Conservation (phyloP, 345 rosid species). For the Brassica rapa region DNA sequence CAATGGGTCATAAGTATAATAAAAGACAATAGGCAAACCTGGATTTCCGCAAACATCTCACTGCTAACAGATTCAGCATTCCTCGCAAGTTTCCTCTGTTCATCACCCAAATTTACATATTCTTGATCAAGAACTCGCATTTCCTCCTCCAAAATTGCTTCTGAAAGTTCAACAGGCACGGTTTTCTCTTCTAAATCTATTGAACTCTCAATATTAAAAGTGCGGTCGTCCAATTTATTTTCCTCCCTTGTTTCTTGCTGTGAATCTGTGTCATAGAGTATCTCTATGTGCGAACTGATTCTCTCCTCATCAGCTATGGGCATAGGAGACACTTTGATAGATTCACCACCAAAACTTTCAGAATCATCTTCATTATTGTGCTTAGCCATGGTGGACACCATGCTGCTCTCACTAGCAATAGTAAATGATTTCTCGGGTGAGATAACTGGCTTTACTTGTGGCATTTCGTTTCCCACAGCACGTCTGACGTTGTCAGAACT, state of each 20-base stretch:
- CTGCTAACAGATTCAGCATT: conserved; percentile 92
- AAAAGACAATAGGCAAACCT: conserved; percentile 50
- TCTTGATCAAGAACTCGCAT: conserved; percentile 62
- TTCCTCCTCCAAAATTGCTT: conserved; percentile 73
- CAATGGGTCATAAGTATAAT: conserved; percentile 11
- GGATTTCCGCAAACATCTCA: conserved; percentile 96
- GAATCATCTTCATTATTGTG: conserved; percentile 32
- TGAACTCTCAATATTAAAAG: conserved; percentile 33
- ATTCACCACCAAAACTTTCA: conserved; percentile 33
- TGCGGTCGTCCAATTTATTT: conserved; percentile 8
- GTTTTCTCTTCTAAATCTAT: conserved; percentile 33
- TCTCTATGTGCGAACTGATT: conserved; percentile 37
- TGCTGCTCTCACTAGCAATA: conserved; percentile 39
- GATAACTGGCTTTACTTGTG: conserved; percentile 35
- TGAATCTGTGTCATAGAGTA: conserved; percentile 37
- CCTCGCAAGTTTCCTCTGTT: conserved; percentile 86
- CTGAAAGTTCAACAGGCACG: conserved; percentile 44
- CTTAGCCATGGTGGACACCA: conserved; percentile 40
- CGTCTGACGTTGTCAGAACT: conserved; percentile 34
- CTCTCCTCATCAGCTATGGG: conserved; percentile 37
- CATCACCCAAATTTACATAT: conserved; percentile 60
- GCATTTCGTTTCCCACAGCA: conserved; percentile 19
- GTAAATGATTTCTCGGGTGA: conserved; percentile 33
- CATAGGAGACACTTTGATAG: conserved; percentile 32
- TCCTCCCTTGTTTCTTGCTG: conserved; percentile 37